Percentiles rank a stretch among this genome's conserved stretches.
These are phyloP conservation scores for Gryganskiella cystojenkinii DNA, from an alignment of 192 early-diverging fungal species.

Conservation along the genomic window DNA sequence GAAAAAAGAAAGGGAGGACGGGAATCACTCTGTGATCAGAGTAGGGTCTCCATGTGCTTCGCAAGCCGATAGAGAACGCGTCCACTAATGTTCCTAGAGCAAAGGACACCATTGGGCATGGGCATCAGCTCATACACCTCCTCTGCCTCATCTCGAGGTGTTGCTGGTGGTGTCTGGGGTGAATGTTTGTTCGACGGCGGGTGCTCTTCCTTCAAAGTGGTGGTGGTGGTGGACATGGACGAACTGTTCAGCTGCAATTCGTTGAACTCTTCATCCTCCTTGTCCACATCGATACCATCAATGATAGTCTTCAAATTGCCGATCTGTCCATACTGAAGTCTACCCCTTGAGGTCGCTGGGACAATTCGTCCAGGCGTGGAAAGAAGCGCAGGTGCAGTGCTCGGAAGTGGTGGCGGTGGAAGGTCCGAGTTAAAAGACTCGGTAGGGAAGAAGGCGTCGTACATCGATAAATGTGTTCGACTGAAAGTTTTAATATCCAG, in stretches of 20 bases:
- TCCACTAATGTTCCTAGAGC: constrained; percentile 33
- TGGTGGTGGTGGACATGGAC: not conserved
- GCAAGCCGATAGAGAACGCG: constrained; percentile 42
- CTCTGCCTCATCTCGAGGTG: not conserved
- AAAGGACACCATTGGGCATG: constrained; percentile 35
- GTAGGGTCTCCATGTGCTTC: constrained; percentile 40
- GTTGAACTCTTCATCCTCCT: constrained; percentile 39
- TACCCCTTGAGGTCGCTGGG: constrained; percentile 32
- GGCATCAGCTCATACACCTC: constrained; percentile 36
- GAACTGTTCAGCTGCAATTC: not conserved
- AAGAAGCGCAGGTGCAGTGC: constrained; percentile 17
- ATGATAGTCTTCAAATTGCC: constrained; percentile 25
- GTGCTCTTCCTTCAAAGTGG: not conserved
- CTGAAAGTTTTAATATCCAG: constrained; percentile 36
- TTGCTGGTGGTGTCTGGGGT: not conserved
- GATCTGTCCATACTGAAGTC: constrained; percentile 31
- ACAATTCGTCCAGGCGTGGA: constrained; percentile 24
- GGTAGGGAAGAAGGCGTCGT: constrained; percentile 34
- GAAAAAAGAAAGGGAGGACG: too few relatives aligned
- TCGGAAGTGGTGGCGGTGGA: constrained; percentile 35
- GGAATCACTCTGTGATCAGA: too few relatives aligned
- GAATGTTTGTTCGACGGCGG: not conserved
- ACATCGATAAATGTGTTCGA: constrained; percentile 45
- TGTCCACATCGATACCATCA: constrained; percentile 37
- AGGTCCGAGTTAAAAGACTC: constrained; percentile 32